Base-by-base conservation (phyloP, 768 basidiomycete genomes). In the Russula abietina region DNA sequence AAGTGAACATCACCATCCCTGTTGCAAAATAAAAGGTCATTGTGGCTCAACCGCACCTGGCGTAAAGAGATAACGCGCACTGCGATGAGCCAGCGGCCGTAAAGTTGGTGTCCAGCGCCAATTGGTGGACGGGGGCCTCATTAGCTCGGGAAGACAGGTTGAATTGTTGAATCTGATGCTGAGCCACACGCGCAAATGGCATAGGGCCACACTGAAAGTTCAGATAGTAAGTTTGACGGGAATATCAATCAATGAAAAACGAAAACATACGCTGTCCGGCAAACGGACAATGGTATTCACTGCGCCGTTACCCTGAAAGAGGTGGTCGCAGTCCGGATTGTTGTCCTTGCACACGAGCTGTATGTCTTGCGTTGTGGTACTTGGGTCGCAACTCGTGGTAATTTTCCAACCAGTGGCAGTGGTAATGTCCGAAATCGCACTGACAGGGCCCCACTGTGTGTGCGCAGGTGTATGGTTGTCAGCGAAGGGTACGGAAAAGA, bases 231-330 rank as follows among this genome's bases (percentile, higher is more conserved):
- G 41, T 22, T 43, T 10, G 12, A 17, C 32, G 6, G 6, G n/a
- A 0, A 12, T 3, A 4, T 33, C 3, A 6, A 32, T 12, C 11
- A 4, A n/a, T 19, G 32, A 11, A n/a, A 17, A 46, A 2, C 5
- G 5, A 33, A 36, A 32, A 33, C 55, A 33, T 57, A 57, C 55
- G 30, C 11, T 33, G 6, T 68, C 64, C 2, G 68, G 68, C 24
- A 69, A 39, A 39, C 64, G 67, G n/a, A 69, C 64, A 26, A 69
- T 68, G 9, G 64, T 69, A 49, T 65, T 57, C 33, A 22, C n/a
- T 4, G 19, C 64, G 12, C 61, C 61, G 7, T 54, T n/a, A 12
- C 45, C 62, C 30, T 68, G 57, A 45, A 68, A 63, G 41, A 69
- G 26, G 57, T 69, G 68, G 8, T 60, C 60, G 36, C 68, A 69